Evolutionary conservation across 768 basidiomycete genomes (phyloP).

Genomic region (Boletellus ananas): DNA sequence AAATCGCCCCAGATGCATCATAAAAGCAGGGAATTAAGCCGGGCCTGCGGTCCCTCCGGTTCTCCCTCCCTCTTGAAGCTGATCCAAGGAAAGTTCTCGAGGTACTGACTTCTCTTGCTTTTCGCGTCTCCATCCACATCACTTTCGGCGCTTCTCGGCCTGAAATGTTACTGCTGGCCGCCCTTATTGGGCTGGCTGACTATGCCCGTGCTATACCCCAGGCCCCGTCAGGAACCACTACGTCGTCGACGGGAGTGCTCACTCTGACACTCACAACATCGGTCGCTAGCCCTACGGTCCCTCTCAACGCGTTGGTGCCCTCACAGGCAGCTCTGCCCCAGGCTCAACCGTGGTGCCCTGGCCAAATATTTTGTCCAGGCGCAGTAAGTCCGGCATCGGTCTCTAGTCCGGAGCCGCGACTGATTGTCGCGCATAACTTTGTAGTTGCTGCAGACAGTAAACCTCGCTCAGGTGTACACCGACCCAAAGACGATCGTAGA

Average conservation of each 20-base stretch:
- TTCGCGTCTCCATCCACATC: neutral
- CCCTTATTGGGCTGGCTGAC: conserved; percentile 13
- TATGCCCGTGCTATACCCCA: conserved; percentile 17
- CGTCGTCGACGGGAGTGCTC: conserved; percentile 20
- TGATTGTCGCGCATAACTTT: neutral
- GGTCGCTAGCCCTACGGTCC: conserved; percentile 58
- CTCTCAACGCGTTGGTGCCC: conserved; percentile 52
- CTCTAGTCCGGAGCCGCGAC: too few species aligned
- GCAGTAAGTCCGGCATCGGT: conserved; percentile 40
- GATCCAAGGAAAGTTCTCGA: too few species aligned
- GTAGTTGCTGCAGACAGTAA: conserved; percentile 81
- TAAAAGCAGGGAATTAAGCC: neutral
- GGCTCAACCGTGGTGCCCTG: conserved; percentile 71
- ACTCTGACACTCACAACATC: conserved; percentile 54
- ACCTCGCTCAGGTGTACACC: conserved; percentile 66
- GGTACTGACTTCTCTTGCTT: neutral
- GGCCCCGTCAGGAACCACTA: conserved; percentile 2
- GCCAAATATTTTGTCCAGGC: conserved; percentile 79
- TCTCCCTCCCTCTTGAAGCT: neutral
- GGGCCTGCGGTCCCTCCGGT: neutral
- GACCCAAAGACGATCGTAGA: conserved; percentile 92
- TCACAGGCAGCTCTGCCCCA: conserved; percentile 65
- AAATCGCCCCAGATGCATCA: neutral
- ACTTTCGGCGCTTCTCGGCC: neutral
- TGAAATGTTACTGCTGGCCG: conserved; percentile 32